phyloP scores from a whole-genome alignment of 2,329 filamentous ascomycete species.

The Rutstroemia sp. region DNA sequence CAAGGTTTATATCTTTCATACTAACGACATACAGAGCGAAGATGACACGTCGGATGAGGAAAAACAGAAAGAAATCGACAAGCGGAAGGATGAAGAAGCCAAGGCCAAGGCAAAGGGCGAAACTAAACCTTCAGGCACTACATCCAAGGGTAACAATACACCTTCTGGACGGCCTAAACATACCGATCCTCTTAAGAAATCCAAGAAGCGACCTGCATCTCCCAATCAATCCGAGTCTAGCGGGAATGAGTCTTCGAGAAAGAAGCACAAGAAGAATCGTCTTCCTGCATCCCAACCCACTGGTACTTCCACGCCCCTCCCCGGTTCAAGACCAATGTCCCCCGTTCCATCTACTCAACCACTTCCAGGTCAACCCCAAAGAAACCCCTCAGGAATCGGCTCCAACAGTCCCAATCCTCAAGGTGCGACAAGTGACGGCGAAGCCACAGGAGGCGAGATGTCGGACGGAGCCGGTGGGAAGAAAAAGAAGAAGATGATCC shows the following conservation, averaged over 20 bases:
- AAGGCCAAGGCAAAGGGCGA: constrained; percentile 48
- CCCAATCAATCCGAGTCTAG: constrained; percentile 81
- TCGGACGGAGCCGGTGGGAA: constrained; percentile 47
- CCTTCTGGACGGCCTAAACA: constrained; percentile 51
- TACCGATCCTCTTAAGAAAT: constrained; percentile 43
- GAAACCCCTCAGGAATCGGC: constrained; percentile 27
- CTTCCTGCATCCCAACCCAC: constrained; percentile 42
- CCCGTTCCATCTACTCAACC: constrained; percentile 20
- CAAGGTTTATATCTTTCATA: constrained; percentile 2
- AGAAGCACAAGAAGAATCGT: constrained; percentile 69
- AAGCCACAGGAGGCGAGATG: constrained; percentile 62
- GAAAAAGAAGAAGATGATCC: constrained; percentile 51
- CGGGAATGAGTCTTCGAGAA: constrained; percentile 79
- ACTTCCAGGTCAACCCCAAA: constrained; percentile 16
- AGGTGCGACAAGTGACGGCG: constrained; percentile 60
- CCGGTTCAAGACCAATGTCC: constrained; percentile 30
- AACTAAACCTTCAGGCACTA: constrained; percentile 42
- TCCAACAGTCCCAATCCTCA: constrained; percentile 22
- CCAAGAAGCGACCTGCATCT: constrained; percentile 67
- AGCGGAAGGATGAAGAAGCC: constrained; percentile 50
- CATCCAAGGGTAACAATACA: constrained; percentile 64
- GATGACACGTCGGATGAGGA: constrained; percentile 42
- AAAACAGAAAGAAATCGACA: constrained; percentile 58
- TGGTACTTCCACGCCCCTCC: constrained; percentile 48
- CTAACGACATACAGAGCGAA: constrained; percentile 38